Base-by-base conservation (phyloP, 2,329 filamentous ascomycete genomes). In the Aquanectria penicillioides region DNA sequence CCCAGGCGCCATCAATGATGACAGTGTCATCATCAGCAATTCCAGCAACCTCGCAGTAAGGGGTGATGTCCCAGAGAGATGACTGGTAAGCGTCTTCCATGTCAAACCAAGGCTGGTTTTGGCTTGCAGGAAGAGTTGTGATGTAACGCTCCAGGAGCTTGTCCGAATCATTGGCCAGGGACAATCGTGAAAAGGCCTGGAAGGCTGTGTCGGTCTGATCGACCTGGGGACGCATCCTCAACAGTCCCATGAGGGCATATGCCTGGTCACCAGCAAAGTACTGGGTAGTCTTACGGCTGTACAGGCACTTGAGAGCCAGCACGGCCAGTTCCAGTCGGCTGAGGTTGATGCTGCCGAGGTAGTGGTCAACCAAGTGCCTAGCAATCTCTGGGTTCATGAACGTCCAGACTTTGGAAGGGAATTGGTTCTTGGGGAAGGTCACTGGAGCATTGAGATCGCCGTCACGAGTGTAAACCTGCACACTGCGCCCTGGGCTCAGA, bases 181-280 rank as follows among this genome's bases (percentile, higher is more conserved):
- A 77, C 2, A 77, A 46, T 17, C 73, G 61, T 2, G 74, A 73
- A 58, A 77, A 77, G 22, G 74, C 74, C 52, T 77, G 74, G 64
- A 77, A 77, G 10, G 69, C 60, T 11, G 69, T 70, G 29, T 77
- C 74, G 13, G 67, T 73, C 29, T 55, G 40, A 59, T 75, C 72
- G 23, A 77, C 68, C 29, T 66, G 68, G 1, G 73, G 74, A 3
- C 74, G 68, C 33, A 72, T 53, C 8, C 71, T 67, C 33, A 77
- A 56, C 18, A 78, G 68, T 18, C 75, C 74, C 74, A 76, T 77
- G 2, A 77, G 67, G 1, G 71, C 75, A 40, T 78, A 78, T 2
- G 71, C 68, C 23, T 70, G 71, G 28, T 78, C 75, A 23, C 73
- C 74, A 2, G 64, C 49, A 13, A 69, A 60, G 22, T 67, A 62